phyloP scores from a whole-genome alignment of 768 basidiomycete genomes.

The Asterophora lycoperdoides region DNA sequence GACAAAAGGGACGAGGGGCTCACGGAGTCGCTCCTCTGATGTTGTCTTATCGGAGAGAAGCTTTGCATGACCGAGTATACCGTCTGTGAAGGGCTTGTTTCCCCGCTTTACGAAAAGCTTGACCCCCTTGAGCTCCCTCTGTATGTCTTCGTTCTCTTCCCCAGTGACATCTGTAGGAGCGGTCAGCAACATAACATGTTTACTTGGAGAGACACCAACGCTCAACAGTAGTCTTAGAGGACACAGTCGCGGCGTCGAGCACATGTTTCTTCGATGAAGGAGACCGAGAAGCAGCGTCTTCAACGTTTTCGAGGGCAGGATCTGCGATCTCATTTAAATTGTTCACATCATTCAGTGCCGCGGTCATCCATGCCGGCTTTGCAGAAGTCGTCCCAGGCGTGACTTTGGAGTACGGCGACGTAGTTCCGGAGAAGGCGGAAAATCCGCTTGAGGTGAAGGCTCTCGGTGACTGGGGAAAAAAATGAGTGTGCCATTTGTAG shows the following conservation, averaged over 20 bases:
- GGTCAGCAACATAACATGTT: neutral
- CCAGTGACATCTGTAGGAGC: constrained; percentile 45
- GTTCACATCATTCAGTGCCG: neutral
- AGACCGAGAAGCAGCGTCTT: neutral
- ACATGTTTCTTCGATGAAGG: constrained; percentile 8
- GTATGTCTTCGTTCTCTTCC: constrained; percentile 59
- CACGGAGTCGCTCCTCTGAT: constrained; percentile 43
- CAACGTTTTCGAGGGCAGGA: neutral
- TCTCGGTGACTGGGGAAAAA: constrained; percentile 3
- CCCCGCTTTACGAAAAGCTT: constrained; percentile 59
- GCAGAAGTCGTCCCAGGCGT: constrained; percentile 13
- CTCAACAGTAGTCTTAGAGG: constrained; percentile 13
- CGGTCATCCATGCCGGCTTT: constrained; percentile 19
- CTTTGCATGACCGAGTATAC: constrained; percentile 59
- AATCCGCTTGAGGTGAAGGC: constrained; percentile 27
- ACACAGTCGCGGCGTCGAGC: constrained; percentile 10
- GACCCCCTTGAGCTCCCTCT: constrained; percentile 54
- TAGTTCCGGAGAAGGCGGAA: constrained; percentile 33
- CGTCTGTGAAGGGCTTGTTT: constrained; percentile 51
- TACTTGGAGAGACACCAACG: constrained; percentile 9
- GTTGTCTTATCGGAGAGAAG: constrained; percentile 44
- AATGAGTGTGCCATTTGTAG: neutral
- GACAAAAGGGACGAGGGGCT: constrained; percentile 21
- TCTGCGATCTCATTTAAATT: constrained; percentile 1
- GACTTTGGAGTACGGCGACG: constrained; percentile 30